Evolutionary conservation across 106 monocot species (phyloP).

Genomic region (Allium fistulosum): DNA sequence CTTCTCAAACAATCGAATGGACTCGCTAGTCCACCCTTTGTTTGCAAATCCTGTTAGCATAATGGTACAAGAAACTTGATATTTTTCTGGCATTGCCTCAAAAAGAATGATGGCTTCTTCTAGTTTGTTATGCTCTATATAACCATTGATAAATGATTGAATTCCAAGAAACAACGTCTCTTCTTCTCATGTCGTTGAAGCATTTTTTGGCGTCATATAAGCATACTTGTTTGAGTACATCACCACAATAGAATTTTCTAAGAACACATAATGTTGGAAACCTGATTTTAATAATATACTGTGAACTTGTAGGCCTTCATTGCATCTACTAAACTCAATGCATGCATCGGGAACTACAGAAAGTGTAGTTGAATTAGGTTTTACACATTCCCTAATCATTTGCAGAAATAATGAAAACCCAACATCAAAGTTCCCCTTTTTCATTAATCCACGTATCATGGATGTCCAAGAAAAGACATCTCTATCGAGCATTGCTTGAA

Average conservation of each 20-base stretch:
- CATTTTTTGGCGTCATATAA: slow-evolving; percentile 22
- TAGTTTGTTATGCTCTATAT: slow-evolving; percentile 19
- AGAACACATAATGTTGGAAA: slow-evolving; percentile 28
- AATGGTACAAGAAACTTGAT: slow-evolving; percentile 55
- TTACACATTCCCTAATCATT: slow-evolving; percentile 46
- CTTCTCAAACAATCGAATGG: slow-evolving; percentile 29
- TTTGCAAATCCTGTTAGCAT: slow-evolving; percentile 49
- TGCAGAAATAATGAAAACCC: slow-evolving; percentile 24
- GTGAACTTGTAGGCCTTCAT: slow-evolving; percentile 53
- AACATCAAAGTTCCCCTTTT: slow-evolving; percentile 28
- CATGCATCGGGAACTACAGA: slow-evolving; percentile 48
- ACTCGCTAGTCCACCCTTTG: slow-evolving; percentile 31
- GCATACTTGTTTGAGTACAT: slow-evolving; percentile 38
- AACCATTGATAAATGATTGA: slow-evolving; percentile 32
- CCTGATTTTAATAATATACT: slow-evolving; percentile 26
- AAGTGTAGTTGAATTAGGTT: slow-evolving; percentile 32
- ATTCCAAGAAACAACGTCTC: slow-evolving; percentile 65
- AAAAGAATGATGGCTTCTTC: slow-evolving; percentile 42
- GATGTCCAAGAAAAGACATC: slow-evolving; percentile 56
- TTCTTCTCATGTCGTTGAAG: slow-evolving; percentile 34
- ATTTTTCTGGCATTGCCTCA: slow-evolving; percentile 40
- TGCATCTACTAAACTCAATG: slow-evolving; percentile 5
- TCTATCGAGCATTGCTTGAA: slow-evolving; percentile 37
- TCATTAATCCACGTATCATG: slow-evolving; percentile 39
- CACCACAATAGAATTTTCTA: slow-evolving; percentile 37